phyloP scores from a whole-genome alignment of 2,329 filamentous ascomycete genomes.

The Exutisphaerella laricina region DNA sequence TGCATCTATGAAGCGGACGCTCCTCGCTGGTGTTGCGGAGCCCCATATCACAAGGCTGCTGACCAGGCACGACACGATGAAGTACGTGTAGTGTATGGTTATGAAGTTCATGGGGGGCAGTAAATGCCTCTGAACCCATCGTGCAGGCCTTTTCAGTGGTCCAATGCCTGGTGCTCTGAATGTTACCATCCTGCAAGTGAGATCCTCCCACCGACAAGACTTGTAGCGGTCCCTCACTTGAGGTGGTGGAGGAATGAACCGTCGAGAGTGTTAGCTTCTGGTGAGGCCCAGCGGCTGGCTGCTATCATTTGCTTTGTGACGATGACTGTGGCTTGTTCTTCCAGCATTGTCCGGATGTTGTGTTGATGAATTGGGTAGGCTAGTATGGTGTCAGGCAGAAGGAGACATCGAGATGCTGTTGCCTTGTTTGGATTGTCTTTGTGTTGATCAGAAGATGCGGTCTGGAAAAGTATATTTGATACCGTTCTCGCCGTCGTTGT shows the following conservation, averaged over 20 bases:
- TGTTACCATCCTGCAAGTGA: not conserved
- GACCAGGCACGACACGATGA: slow-evolving; percentile 52
- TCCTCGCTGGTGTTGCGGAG: slow-evolving; percentile 47
- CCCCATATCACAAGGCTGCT: slow-evolving; percentile 58
- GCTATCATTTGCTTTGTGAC: slow-evolving; percentile 4
- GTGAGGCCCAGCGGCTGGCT: slow-evolving; percentile 3
- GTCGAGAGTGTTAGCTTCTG: slow-evolving; percentile 9
- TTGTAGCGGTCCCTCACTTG: slow-evolving; percentile 2
- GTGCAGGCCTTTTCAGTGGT: slow-evolving; percentile 16
- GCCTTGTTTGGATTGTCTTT: no score
- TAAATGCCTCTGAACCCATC: slow-evolving; percentile 14
- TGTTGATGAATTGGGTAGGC: not conserved
- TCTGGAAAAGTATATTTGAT: not conserved
- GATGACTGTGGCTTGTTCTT: not conserved
- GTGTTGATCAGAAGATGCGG: no score
- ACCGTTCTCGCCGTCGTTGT: no score
- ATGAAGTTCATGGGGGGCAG: slow-evolving; percentile 32
- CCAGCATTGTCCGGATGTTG: not conserved
- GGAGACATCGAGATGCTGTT: no score
- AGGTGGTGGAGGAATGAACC: not conserved
- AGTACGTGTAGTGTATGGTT: slow-evolving; percentile 60
- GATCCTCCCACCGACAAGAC: not conserved
- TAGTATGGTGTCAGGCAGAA: not conserved
- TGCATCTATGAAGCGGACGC: slow-evolving; percentile 57
- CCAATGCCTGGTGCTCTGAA: slow-evolving; percentile 7